Evolutionary conservation across 371 early-diverging fungal species (phyloP).

Genomic region (Caulochytrium protostelioides): DNA sequence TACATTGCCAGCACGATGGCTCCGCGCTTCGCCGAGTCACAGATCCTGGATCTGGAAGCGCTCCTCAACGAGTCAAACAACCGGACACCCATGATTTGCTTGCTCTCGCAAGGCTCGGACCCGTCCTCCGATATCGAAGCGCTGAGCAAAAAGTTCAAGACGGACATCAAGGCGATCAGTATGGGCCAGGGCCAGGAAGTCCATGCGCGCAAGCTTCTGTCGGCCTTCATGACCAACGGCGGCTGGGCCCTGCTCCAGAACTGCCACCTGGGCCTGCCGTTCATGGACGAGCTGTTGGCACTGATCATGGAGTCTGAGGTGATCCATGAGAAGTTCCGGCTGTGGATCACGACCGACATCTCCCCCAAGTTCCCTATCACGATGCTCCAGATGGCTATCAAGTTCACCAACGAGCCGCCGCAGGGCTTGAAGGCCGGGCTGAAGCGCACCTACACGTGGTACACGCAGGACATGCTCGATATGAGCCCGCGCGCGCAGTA

Average conservation of each 20-base stretch:
- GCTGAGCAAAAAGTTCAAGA: slow-evolving; percentile 31
- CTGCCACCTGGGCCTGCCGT: slow-evolving; percentile 39
- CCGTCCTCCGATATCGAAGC: slow-evolving; percentile 37
- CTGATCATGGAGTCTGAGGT: slow-evolving; percentile 23
- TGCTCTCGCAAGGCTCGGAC: slow-evolving; percentile 33
- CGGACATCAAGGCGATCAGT: slow-evolving; percentile 36
- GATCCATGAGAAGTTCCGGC: slow-evolving; percentile 34
- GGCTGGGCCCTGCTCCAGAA: slow-evolving; percentile 40
- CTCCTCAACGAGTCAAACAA: slow-evolving; percentile 29
- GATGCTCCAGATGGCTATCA: slow-evolving; percentile 36
- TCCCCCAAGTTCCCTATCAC: slow-evolving; percentile 35
- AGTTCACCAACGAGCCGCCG: slow-evolving; percentile 43
- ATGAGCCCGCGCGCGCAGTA: slow-evolving; percentile 35
- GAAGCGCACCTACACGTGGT: slow-evolving; percentile 35
- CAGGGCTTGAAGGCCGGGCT: slow-evolving; percentile 38
- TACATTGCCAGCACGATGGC: slow-evolving; percentile 29
- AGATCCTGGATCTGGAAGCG: slow-evolving; percentile 32
- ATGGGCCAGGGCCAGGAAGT: slow-evolving; percentile 45
- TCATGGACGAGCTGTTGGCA: slow-evolving; percentile 31
- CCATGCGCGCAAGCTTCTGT: slow-evolving; percentile 32
- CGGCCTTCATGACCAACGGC: slow-evolving; percentile 29
- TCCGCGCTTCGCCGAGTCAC: slow-evolving; percentile 27
- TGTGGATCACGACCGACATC: slow-evolving; percentile 39
- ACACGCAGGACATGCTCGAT: slow-evolving; percentile 39
- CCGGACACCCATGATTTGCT: slow-evolving; percentile 37